Conservation (phyloP, 2,329 filamentous ascomycete species). For the Ceratocystis diversiconidia region DNA sequence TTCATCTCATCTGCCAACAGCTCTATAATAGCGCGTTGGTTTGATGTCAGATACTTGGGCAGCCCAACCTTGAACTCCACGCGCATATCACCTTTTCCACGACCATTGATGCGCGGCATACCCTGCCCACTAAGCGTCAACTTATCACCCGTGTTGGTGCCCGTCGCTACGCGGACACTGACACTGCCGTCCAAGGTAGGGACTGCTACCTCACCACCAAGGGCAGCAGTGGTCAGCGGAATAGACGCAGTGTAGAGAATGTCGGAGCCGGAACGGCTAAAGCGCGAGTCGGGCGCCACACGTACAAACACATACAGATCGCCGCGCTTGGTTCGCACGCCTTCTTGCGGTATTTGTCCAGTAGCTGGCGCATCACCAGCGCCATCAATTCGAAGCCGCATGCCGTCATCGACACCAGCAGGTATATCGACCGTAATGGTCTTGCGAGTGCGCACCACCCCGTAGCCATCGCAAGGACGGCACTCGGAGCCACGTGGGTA, state of each 20-base stretch:
- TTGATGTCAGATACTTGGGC: slow-evolving; percentile 84
- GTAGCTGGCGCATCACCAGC: slow-evolving; percentile 79
- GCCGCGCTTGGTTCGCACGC: slow-evolving; percentile 52
- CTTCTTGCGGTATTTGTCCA: slow-evolving; percentile 48
- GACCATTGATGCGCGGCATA: slow-evolving; percentile 69
- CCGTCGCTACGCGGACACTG: slow-evolving; percentile 79
- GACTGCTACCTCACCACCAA: slow-evolving; percentile 79
- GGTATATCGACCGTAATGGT: slow-evolving; percentile 84
- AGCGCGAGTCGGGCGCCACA: slow-evolving; percentile 80
- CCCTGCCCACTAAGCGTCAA: slow-evolving; percentile 82
- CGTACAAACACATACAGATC: slow-evolving; percentile 86
- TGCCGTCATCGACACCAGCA: slow-evolving; percentile 89
- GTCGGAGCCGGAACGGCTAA: slow-evolving; percentile 74
- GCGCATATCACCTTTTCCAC: slow-evolving; percentile 65
- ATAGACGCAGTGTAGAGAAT: slow-evolving; percentile 85
- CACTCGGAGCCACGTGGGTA: slow-evolving; percentile 75
- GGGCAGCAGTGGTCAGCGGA: slow-evolving; percentile 78
- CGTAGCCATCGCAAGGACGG: slow-evolving; percentile 62
- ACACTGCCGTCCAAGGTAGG: slow-evolving; percentile 85
- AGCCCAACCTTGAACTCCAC: slow-evolving; percentile 92
- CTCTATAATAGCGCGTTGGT: slow-evolving; percentile 84
- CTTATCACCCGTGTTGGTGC: slow-evolving; percentile 83
- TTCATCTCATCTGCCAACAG: slow-evolving; percentile 94
- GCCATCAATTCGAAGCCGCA: slow-evolving; percentile 71
- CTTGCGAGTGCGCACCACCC: slow-evolving; percentile 69